These are phyloP conservation scores for Alternaria viburni DNA, from an alignment of 2,329 filamentous ascomycete species.

Conservation along the genomic window DNA sequence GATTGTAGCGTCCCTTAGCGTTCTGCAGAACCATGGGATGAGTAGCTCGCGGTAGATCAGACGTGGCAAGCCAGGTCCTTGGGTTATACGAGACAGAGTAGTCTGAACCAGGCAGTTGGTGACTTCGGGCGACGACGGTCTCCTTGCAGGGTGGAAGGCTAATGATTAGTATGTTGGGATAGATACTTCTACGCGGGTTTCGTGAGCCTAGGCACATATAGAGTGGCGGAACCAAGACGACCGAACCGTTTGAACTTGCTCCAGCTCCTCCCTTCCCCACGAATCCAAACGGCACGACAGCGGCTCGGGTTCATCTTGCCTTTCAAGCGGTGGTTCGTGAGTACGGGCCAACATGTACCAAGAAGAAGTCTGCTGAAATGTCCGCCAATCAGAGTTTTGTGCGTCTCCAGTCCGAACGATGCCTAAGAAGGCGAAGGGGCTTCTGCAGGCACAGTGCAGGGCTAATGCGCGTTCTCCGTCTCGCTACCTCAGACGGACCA, in stretches of 20 bases:
- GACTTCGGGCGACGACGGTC: not conserved
- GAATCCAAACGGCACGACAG: not conserved
- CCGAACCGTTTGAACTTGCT: not conserved
- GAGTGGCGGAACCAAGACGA: not conserved
- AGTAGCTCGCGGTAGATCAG: not conserved
- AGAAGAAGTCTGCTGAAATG: not conserved
- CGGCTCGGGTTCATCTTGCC: not conserved
- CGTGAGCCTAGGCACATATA: not conserved
- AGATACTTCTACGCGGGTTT: not conserved
- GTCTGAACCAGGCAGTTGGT: not conserved
- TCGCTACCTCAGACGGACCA: constrained; percentile 1
- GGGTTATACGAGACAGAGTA: not conserved
- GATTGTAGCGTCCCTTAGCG: not conserved
- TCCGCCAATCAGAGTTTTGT: not conserved
- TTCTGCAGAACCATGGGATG: not conserved
- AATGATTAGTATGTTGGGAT: not conserved
- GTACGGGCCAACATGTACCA: not conserved
- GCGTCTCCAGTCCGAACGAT: not conserved
- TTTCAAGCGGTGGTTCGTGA: not conserved
- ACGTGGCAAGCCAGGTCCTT: constrained; percentile 5
- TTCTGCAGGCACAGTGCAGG: constrained; percentile 1
- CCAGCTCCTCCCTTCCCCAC: not conserved
- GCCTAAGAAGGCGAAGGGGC: not conserved
- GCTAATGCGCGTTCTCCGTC: constrained; percentile 5
- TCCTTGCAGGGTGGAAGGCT: not conserved